A percentile compares a stretch with the other conserved stretches of the same genome.
Conservation (phyloP, 2,329 filamentous ascomycete species). For the Plectosphaerella cucumerina region DNA sequence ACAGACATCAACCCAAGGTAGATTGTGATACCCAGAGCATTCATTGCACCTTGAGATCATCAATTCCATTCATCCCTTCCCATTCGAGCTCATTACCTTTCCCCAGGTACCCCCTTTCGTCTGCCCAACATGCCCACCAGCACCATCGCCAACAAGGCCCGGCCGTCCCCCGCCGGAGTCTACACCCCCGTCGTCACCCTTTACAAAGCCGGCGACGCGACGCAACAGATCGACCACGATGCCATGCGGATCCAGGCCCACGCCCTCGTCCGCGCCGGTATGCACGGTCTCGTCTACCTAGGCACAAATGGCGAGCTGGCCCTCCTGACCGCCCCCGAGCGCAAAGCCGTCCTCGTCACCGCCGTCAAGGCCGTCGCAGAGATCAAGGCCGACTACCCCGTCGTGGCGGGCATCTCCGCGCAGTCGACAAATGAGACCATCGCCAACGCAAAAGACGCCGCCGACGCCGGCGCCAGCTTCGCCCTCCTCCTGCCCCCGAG, state of each 20-base stretch:
- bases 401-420: slow-evolving; percentile 40
- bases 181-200: slow-evolving; percentile 43
- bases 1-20: not conserved
- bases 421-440: slow-evolving; percentile 66
- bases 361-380: slow-evolving; percentile 32
- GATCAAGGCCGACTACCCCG: slow-evolving; percentile 29
- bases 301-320: slow-evolving; percentile 44
- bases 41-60: not conserved
- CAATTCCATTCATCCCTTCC: not conserved
- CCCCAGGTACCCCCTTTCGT: not conserved
- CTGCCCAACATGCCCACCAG: slow-evolving; percentile 19
- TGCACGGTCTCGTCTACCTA: slow-evolving; percentile 40
- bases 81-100: slow-evolving; percentile 1
- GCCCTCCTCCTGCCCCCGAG: slow-evolving; percentile 65
- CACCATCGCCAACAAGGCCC: slow-evolving; percentile 28
- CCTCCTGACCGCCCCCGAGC: slow-evolving; percentile 33
- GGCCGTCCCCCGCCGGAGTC: slow-evolving; percentile 35
- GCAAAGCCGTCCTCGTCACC: slow-evolving; percentile 33
- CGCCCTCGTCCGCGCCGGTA: slow-evolving; percentile 35
- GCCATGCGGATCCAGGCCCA: slow-evolving; percentile 39
- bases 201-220: slow-evolving; percentile 31
- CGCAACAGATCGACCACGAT: slow-evolving; percentile 37
- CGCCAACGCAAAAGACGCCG: slow-evolving; percentile 60
- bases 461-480: slow-evolving; percentile 60
- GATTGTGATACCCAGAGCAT: not conserved